A percentile compares a stretch with the other conserved stretches of the same genome.
These are phyloP conservation scores for Candida pseudoviswanathii DNA, from an alignment of 1,139 yeast genomes.

Conservation along the genomic window DNA sequence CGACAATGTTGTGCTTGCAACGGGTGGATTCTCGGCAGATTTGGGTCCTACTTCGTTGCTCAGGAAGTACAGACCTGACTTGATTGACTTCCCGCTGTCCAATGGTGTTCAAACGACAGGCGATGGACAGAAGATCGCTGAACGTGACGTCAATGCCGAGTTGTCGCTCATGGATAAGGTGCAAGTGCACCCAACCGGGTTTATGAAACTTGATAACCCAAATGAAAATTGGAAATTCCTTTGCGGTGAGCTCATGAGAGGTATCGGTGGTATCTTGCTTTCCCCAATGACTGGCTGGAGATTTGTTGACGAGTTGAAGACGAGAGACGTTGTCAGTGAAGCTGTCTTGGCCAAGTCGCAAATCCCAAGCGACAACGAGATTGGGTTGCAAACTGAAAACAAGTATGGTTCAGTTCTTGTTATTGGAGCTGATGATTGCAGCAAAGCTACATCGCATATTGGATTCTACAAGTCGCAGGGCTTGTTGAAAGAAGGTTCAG, in stretches of 20 bases:
- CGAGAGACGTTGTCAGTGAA: constrained; percentile 36
- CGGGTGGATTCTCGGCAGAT: constrained; percentile 45
- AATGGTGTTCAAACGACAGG: constrained; percentile 40
- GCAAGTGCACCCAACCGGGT: constrained; percentile 46
- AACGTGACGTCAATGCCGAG: constrained; percentile 31
- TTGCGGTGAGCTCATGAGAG: constrained; percentile 41
- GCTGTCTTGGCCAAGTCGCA: constrained; percentile 27
- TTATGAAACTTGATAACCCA: constrained; percentile 25
- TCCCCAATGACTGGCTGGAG: constrained; percentile 33
- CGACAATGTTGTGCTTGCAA: constrained; percentile 34
- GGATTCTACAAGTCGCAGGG: constrained; percentile 32
- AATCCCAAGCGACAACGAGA: constrained; percentile 13
- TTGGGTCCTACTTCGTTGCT: constrained; percentile 22
- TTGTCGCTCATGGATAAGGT: constrained; percentile 40
- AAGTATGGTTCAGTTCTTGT: constrained; percentile 27
- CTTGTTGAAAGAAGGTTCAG: constrained; percentile 28
- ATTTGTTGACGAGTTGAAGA: constrained; percentile 37
- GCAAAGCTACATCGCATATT: constrained; percentile 30
- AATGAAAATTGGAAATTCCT: constrained; percentile 31
- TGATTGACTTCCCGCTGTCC: constrained; percentile 34
- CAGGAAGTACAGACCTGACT: constrained; percentile 35
- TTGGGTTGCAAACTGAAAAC: constrained; percentile 13
- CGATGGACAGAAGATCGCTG: constrained; percentile 40
- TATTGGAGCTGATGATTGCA: constrained; percentile 28
- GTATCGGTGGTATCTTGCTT: constrained; percentile 41